These are phyloP conservation scores for Halteria grandinella DNA, from an alignment of 73 alveolate species.

Conservation along the genomic window DNA sequence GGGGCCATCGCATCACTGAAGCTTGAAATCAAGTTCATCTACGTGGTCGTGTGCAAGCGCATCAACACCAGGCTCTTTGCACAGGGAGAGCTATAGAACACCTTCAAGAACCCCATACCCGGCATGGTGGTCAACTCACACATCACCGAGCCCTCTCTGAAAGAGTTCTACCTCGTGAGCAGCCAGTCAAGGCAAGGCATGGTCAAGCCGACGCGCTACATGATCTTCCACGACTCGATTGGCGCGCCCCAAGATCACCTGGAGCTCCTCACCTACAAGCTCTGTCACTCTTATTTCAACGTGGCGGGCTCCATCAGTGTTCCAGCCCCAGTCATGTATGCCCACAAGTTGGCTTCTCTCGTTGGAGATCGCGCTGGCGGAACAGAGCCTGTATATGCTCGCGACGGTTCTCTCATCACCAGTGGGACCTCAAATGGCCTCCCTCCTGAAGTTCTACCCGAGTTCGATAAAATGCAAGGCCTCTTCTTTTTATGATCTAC, in stretches of 20 bases:
- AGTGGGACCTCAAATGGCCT: no score
- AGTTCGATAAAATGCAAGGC: no score
- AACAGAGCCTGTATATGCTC: no score
- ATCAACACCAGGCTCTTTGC: constrained; percentile 73
- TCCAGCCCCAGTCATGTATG: constrained; percentile 89
- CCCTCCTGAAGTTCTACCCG: no score
- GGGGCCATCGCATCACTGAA: background rate
- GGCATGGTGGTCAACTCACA: constrained; percentile 85
- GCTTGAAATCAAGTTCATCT: constrained; percentile 60
- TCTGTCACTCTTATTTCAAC: constrained; percentile 85
- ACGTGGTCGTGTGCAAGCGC: constrained; percentile 69
- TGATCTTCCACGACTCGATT: constrained; percentile 76
- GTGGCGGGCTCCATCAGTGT: constrained; percentile 85
- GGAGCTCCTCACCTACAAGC: constrained; percentile 82
- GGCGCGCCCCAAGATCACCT: constrained; percentile 53
- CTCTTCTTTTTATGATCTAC: no score
- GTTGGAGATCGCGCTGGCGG: no score
- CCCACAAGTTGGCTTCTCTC: constrained; percentile 76
- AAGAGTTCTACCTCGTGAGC: constrained; percentile 84
- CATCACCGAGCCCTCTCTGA: constrained; percentile 59
- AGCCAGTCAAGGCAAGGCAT: constrained; percentile 78
- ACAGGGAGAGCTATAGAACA: constrained; percentile 53
- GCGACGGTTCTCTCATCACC: no score
- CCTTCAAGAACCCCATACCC: constrained; percentile 64
- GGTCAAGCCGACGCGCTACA: constrained; percentile 86